phyloP scores from a whole-genome alignment of 208 protist genomes.

The Crithidia thermophila region DNA sequence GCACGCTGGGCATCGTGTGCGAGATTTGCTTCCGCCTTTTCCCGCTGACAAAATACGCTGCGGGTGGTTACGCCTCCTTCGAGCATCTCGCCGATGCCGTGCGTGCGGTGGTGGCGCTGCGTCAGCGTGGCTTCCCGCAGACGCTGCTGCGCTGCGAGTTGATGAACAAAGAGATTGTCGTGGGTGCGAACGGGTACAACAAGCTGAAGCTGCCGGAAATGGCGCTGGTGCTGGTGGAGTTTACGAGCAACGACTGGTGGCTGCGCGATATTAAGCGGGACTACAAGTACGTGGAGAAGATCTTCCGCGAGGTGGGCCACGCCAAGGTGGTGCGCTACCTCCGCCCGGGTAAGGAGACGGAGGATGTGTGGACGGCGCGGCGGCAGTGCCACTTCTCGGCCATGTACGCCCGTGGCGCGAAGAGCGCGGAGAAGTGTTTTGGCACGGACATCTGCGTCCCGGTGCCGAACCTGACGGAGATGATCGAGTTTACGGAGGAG shows the following conservation, averaged over 20 bases:
- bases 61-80: slow-evolving; percentile 57
- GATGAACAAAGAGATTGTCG: slow-evolving; percentile 55
- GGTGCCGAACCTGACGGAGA: slow-evolving; percentile 68
- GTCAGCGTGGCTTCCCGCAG: slow-evolving; percentile 45
- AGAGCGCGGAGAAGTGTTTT: slow-evolving; percentile 37
- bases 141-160: slow-evolving; percentile 77
- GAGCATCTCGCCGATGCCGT: slow-evolving; percentile 46
- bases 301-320: slow-evolving; percentile 37
- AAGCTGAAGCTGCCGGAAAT: slow-evolving; percentile 41
- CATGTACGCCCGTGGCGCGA: slow-evolving; percentile 30
- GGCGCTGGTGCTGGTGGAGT: slow-evolving; percentile 80
- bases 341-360: slow-evolving; percentile 40
- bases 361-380: slow-evolving; percentile 43
- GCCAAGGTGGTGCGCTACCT: slow-evolving; percentile 41
- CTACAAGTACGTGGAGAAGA: slow-evolving; percentile 42
- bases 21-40: slow-evolving; percentile 78
- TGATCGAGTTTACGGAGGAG: slow-evolving; percentile 71
- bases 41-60: slow-evolving; percentile 40
- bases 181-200: slow-evolving; percentile 54
- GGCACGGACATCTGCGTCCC: slow-evolving; percentile 90
- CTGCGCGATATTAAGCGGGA: slow-evolving; percentile 64
- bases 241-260: slow-evolving; percentile 51
- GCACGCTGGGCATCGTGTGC: slow-evolving; percentile 87
- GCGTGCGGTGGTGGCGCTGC: slow-evolving; percentile 50
- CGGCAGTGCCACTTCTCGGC: slow-evolving; percentile 39